Conservation (phyloP, 306 rosid genomes). For the Cucurbita maxima region DNA sequence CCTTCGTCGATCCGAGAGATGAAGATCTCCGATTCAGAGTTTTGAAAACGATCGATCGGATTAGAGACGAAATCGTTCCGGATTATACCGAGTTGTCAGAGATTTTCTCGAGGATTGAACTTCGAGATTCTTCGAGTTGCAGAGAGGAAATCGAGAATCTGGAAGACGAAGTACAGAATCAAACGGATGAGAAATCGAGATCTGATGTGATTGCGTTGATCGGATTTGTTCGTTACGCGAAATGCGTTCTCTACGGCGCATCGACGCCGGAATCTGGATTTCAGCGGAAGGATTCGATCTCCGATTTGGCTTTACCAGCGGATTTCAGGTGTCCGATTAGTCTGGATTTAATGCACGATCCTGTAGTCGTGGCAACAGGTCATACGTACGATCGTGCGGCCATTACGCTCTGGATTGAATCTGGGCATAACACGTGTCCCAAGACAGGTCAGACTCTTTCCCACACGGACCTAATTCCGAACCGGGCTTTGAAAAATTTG, state of each 20-base stretch:
- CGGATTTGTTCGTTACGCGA: constrained; percentile 69
- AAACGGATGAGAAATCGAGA: constrained; percentile 42
- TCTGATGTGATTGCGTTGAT: constrained; percentile 48
- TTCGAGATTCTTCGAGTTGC: constrained; percentile 48
- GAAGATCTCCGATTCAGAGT: constrained; percentile 28
- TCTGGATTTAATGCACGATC: constrained; percentile 67
- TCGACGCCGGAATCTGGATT: constrained; percentile 23
- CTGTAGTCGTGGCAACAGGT: constrained; percentile 87
- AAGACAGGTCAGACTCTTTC: constrained; percentile 70
- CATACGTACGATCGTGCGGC: constrained; percentile 84
- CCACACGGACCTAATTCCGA: constrained; percentile 56
- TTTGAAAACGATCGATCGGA: constrained; percentile 37
- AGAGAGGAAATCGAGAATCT: constrained; percentile 58
- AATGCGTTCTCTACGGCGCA: constrained; percentile 69
- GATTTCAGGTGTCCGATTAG: constrained; percentile 82
- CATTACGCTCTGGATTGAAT: constrained; percentile 60
- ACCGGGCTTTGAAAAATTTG: constrained; percentile 49
- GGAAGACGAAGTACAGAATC: constrained; percentile 58
- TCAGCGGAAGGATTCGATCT: constrained; percentile 11
- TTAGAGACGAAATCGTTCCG: constrained; percentile 57
- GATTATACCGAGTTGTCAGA: constrained; percentile 20
- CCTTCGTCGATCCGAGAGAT: constrained; percentile 21
- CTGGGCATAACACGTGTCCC: constrained; percentile 90
- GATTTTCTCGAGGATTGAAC: constrained; percentile 36
- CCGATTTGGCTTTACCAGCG: constrained; percentile 32